These are phyloP conservation scores for Saccharomycopsis capsularis DNA, from an alignment of 805 yeast genomes.

Conservation along the genomic window DNA sequence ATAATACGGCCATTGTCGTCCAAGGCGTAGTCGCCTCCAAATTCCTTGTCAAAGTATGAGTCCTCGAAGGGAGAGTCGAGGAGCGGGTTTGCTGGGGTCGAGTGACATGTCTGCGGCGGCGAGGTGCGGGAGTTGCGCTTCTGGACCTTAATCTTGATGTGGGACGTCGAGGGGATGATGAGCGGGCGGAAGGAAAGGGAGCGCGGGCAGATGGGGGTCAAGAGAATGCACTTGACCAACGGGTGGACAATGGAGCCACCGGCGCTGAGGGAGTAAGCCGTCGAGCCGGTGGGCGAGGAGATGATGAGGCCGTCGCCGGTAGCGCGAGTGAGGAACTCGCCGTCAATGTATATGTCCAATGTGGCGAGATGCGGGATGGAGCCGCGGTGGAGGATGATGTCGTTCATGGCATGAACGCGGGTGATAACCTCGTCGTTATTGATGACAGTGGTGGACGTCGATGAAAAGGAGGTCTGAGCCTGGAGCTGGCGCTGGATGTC, in stretches of 20 bases:
- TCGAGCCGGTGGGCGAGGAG: slow-evolving; percentile 91
- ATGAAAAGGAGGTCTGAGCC: neutral
- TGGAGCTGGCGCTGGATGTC: neutral
- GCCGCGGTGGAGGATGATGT: slow-evolving; percentile 82
- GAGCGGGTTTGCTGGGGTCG: neutral
- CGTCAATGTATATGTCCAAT: slow-evolving; percentile 79
- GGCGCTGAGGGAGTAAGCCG: slow-evolving; percentile 82
- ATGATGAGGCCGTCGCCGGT: slow-evolving; percentile 86
- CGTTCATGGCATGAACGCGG: slow-evolving; percentile 83
- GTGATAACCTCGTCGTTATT: slow-evolving; percentile 19
- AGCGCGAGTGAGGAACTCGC: slow-evolving; percentile 77
- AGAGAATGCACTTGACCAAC: slow-evolving; percentile 66
- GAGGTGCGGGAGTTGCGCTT: slow-evolving; percentile 27
- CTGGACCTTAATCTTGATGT: slow-evolving; percentile 59
- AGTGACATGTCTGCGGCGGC: slow-evolving; percentile 32
- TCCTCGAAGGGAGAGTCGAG: neutral
- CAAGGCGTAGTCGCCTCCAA: neutral
- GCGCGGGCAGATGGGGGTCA: slow-evolving; percentile 90
- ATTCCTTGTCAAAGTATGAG: neutral
- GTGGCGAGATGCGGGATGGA: slow-evolving; percentile 78
- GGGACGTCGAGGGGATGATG: slow-evolving; percentile 71
- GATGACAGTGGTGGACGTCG: neutral
- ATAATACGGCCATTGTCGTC: neutral
- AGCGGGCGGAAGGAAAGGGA: slow-evolving; percentile 87
- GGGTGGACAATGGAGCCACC: slow-evolving; percentile 96